Conservation (phyloP, 148 eudicot genomes). For the Dysphania ambrosioides region DNA sequence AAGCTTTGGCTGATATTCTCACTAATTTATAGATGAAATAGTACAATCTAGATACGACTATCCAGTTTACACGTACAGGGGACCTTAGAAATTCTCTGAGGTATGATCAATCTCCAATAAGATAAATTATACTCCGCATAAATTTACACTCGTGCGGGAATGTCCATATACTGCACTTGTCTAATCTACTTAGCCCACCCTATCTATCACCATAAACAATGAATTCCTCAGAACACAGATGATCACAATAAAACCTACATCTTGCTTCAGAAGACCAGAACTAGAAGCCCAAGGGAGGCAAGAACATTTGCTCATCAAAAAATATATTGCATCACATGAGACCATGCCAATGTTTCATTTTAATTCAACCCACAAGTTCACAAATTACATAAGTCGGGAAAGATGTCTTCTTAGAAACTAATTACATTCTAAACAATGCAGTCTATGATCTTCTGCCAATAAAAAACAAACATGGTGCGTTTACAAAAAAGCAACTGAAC, state of each 20-base stretch:
- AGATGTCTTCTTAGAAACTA: background rate
- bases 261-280: no score
- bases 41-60: no score
- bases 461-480: background rate
- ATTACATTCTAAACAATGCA: conserved; percentile 10
- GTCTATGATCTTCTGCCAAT: background rate
- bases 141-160: background rate
- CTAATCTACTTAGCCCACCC: background rate
- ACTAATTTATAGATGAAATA: no score
- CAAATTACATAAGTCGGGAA: background rate
- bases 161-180: no score
- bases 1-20: no score
- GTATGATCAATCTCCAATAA: background rate
- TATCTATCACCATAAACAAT: background rate
- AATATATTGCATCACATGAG: background rate
- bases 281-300: no score
- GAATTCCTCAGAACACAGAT: background rate
- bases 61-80: no score
- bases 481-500: background rate
- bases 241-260: no score
- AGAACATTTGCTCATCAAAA: background rate
- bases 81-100: background rate
- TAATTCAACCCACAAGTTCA: background rate
- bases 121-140: no score
- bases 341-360: background rate